These are phyloP conservation scores for Penicillium olsonii DNA, from an alignment of 2,329 filamentous ascomycete species.

Conservation along the genomic window DNA sequence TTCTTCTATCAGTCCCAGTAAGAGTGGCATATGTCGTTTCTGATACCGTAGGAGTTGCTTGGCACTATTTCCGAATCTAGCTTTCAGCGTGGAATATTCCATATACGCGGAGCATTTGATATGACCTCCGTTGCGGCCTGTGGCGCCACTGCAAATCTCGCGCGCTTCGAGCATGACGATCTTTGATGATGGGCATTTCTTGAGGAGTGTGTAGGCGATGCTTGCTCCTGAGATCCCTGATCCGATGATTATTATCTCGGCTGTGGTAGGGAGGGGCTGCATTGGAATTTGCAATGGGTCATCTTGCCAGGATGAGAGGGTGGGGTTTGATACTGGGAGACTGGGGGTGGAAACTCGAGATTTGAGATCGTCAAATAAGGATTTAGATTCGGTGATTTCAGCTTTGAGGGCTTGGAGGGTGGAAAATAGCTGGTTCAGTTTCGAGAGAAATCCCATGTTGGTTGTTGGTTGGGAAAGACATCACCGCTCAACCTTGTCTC, in stretches of 20 bases:
- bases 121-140: slow-evolving; percentile 31
- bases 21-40: slow-evolving; percentile 5
- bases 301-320: slow-evolving; percentile 19
- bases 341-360: slow-evolving; percentile 5
- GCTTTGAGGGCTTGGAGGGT: background rate
- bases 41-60: slow-evolving; percentile 2
- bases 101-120: slow-evolving; percentile 17
- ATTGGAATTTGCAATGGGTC: slow-evolving; percentile 10
- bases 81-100: slow-evolving; percentile 9
- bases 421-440: background rate
- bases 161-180: slow-evolving; percentile 31
- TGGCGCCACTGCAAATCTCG: slow-evolving; percentile 28
- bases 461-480: no score
- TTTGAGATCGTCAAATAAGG: slow-evolving; percentile 6
- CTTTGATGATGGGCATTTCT: slow-evolving; percentile 9
- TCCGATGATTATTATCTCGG: slow-evolving; percentile 27
- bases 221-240: slow-evolving; percentile 25
- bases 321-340: slow-evolving; percentile 13
- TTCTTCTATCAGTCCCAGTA: slow-evolving; percentile 5
- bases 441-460: background rate
- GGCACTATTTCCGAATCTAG: slow-evolving; percentile 1
- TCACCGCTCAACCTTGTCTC: no score
- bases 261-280: slow-evolving; percentile 14
- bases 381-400: background rate
- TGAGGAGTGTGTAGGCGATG: slow-evolving; percentile 27